Evolutionary conservation across 495 filamentous ascomycete genomes (phyloP), one percentile per base, ranked within the genome.

Genomic region (Aspergillus ellipticus): DNA sequence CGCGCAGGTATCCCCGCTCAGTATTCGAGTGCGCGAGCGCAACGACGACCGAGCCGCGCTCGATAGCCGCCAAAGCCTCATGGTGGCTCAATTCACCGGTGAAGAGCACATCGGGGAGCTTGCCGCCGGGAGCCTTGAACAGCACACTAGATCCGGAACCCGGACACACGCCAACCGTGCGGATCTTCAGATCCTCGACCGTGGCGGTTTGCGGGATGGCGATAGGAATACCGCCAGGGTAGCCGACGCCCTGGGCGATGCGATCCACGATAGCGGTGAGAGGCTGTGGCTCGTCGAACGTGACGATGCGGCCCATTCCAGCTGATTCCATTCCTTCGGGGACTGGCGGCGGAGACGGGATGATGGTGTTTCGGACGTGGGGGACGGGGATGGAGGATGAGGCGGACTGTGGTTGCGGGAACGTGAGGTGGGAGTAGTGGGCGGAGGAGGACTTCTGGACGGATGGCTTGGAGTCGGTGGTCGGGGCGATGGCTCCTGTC

Each of bases 21-120:
- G 87, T 92, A 72, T 97, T 97, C 56, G 87, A 90, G 68, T 98
- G 94, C 57, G 95, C 92, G 26, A 94, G 79, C 7, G 86, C 85
- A 53, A 98, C 80, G 0, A 96, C 90, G 53, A 80, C 84, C 54
- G 87, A 85, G n/a, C 94, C 94, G n/a, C 81, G 79, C 77, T 97
- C 93, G 26, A 87, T 90, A 20, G 89, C 87, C 28, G 88, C 83
- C 39, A 98, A 79, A 10, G 93, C 88, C 55, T 94, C 87, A 65
- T 98, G 94, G 68, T 98, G 94, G 50, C 82, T 86, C 81, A 97
- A 82, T 68, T 98, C 94, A 7, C 94, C 94, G 0, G 93, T 97
- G 55, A 97, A 88, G 0, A 92, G 71, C 22, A 97, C 72, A 65
- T 97, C 91, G 0, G 79, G 74, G 4, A 86, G 79, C 21, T 80